Base-by-base conservation (phyloP, 2,329 filamentous ascomycete genomes). In the Aspergillus oerlinghausenensis region DNA sequence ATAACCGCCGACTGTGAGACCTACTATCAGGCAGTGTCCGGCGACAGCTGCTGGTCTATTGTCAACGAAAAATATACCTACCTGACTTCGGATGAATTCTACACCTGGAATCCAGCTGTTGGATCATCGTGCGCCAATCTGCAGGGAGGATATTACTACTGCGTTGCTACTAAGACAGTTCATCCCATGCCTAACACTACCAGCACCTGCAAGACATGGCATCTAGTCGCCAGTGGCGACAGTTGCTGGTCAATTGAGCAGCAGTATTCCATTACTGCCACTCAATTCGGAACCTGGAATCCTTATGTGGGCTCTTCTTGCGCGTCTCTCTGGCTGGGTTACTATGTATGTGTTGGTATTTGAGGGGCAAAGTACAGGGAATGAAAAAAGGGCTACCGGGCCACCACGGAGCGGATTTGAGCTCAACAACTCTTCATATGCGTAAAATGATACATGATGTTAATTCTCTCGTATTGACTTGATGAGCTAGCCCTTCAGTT, bases 301-400 rank as follows among this genome's bases (percentile, higher is more conserved):
- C 61, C 64, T 2, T 59, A 55, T 1, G 62, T 67, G 1, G 62
- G 61, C 9, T 26, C 38, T 3, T 54, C 57, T 29, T 70, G 67
- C 54, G 32, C 52, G 1, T 55, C 49, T 17, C 45, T 70, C 19
- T 59, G 62, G 56, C 26, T 47, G n/a, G 65, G 58, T 4, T 65
- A 66, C 35, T 64, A 60, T 49, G 63, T 65, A 32, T 69, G 67
- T 45, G 60, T 67, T 3, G 64, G 60, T 29, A 32, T 55, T 49
- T 55, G 19, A 53, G 23, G 23, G 23, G 23, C 23, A 25, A 25
- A 25, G 23, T 25, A 25, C 23, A 25, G 23, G 23, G 23, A 25
- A 25, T 25, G 23, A 25, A 25, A 25, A 25, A 25, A 25, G 23
- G 4, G 23, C 23, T 25, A 25, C 23, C 23, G 23, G 23, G 23